A percentile compares a stretch with the other conserved stretches of the same genome.
Evolutionary conservation across 345 rosid genomes (phyloP).

Genomic region (Lepidium sativum): DNA sequence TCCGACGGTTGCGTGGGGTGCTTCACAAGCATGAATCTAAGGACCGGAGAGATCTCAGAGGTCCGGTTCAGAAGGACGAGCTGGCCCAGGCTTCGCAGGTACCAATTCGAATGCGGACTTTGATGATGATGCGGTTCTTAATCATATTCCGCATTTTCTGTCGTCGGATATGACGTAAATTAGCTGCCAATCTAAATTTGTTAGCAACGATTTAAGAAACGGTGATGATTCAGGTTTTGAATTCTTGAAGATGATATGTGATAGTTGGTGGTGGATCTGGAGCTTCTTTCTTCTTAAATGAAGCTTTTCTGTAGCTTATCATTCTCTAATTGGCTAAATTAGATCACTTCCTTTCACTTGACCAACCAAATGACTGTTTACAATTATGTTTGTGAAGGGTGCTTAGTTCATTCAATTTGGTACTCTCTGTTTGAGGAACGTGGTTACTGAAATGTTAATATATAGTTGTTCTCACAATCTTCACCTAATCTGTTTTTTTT

Average conservation of each 20-base stretch:
- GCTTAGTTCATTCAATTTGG: neutral
- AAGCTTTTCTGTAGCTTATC: neutral
- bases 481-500: neutral
- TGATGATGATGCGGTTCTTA: neutral
- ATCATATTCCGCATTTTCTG: neutral
- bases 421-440: neutral
- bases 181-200: neutral
- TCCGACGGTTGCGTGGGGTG: conserved; percentile 58
- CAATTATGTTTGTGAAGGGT: neutral
- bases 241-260: neutral
- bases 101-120: conserved; percentile 3
- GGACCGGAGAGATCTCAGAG: conserved; percentile 41
- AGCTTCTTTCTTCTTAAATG: neutral
- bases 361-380: neutral
- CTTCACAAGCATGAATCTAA: conserved; percentile 46
- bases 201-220: neutral
- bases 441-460: neutral
- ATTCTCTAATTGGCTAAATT: neutral
- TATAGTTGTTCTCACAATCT: neutral
- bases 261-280: conserved; percentile 11
- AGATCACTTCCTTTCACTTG: conserved; percentile 1
- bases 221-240: neutral
- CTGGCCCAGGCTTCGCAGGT: conserved; percentile 78
- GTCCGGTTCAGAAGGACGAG: conserved; percentile 51
- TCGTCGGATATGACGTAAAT: neutral